phyloP scores from a whole-genome alignment of 2,329 filamentous ascomycete genomes.

The Tolypocladium ovalisporum region DNA sequence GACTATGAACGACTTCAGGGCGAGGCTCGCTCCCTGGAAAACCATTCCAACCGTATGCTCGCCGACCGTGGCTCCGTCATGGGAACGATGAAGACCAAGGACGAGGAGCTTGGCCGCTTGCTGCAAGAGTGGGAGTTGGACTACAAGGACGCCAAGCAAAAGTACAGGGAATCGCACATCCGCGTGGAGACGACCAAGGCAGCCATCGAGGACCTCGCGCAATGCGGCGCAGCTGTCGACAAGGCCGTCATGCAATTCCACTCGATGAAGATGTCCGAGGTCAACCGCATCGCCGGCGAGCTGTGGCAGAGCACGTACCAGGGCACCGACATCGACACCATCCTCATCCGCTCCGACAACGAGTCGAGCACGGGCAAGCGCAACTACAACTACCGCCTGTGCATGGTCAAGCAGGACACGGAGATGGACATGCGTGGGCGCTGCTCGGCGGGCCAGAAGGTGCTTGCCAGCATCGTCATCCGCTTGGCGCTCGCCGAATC shows the following conservation, averaged over 20 bases:
- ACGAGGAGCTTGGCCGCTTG: constrained; percentile 65
- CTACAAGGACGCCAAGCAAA: constrained; percentile 69
- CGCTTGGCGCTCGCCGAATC: constrained; percentile 91
- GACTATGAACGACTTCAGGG: constrained; percentile 65
- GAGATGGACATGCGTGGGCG: constrained; percentile 99
- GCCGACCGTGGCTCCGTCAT: constrained; percentile 65
- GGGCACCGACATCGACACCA: constrained; percentile 93
- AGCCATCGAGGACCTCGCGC: constrained; percentile 78
- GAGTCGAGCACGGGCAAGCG: constrained; percentile 65
- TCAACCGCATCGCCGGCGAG: constrained; percentile 89
- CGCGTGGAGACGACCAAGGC: constrained; percentile 86
- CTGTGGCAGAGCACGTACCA: constrained; percentile 97
- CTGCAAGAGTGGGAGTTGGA: constrained; percentile 73
- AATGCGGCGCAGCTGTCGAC: constrained; percentile 76
- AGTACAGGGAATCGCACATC: constrained; percentile 82
- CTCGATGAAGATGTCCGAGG: constrained; percentile 93
- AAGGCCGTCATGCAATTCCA: constrained; percentile 98
- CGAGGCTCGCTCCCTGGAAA: constrained; percentile 59
- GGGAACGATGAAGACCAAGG: constrained; percentile 73
- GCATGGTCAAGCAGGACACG: constrained; percentile 93
- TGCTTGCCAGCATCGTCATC: constrained; percentile 94
- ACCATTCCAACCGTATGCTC: constrained; percentile 55
- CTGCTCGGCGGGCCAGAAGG: constrained; percentile 93
- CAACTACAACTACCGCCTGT: constrained; percentile 93
- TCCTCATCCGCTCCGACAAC: constrained; percentile 85